Conservation (phyloP, 352 stramenopile species). For the Globisporangium mamillatum region DNA sequence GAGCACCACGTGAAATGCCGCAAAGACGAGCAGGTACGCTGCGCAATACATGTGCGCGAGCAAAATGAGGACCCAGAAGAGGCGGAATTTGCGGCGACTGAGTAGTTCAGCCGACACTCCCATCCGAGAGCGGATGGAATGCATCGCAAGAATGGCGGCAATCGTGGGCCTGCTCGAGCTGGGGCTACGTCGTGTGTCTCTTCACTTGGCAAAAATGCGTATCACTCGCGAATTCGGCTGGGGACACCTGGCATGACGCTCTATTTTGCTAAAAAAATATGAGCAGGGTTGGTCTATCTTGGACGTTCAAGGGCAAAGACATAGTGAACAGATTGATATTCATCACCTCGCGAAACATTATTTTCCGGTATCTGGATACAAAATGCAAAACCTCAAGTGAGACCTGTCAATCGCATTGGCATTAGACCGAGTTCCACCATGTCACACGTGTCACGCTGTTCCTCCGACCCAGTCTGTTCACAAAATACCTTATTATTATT, state of each 20-base stretch:
- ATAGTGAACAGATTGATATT: neutral
- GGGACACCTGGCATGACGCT: neutral
- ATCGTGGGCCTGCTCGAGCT: too few relatives aligned
- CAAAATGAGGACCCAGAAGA: conserved; percentile 2
- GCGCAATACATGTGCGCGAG: neutral
- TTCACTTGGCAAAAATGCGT: too few relatives aligned
- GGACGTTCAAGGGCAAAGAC: neutral
- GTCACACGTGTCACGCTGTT: neutral
- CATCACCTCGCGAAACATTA: neutral
- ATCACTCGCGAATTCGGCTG: too few relatives aligned
- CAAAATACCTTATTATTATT: conserved; percentile 1
- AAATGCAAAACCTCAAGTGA: neutral
- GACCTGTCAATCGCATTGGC: neutral
- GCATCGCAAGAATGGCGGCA: too few relatives aligned
- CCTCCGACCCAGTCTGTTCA: neutral
- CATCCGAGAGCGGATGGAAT: neutral
- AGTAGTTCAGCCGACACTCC: neutral
- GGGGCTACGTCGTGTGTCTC: too few relatives aligned
- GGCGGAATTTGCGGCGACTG: neutral
- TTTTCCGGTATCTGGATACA: neutral
- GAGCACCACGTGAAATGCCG: neutral
- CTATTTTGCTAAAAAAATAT: neutral
- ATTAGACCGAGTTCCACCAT: neutral
- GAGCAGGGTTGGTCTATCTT: neutral
- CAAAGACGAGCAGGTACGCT: conserved; percentile 10